phyloP scores from a whole-genome alignment of 495 filamentous ascomycete species.

The Parmelia sp. region DNA sequence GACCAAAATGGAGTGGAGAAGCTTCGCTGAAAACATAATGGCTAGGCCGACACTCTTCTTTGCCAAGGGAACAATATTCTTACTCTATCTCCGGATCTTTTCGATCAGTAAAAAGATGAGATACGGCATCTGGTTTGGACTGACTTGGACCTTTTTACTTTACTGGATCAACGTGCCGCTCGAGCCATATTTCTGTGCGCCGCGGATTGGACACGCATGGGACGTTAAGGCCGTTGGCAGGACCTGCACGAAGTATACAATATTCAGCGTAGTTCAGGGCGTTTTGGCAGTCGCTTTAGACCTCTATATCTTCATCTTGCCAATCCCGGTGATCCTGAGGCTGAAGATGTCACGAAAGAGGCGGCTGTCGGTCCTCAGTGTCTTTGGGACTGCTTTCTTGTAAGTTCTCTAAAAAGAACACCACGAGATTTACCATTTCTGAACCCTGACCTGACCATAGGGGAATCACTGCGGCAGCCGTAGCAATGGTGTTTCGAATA shows the following conservation, averaged over 20 bases:
- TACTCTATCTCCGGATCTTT: conserved; percentile 30
- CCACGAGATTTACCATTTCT: too few species aligned
- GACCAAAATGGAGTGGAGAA: neutral
- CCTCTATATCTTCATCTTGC: conserved; percentile 33
- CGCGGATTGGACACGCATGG: neutral
- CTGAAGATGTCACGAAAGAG: conserved; percentile 25
- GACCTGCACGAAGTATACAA: neutral
- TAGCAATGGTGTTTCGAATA: conserved; percentile 7
- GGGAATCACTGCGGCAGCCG: conserved; percentile 9
- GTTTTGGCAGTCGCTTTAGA: conserved; percentile 30
- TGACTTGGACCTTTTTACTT: conserved; percentile 22
- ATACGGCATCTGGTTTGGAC: conserved; percentile 26
- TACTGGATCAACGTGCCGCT: conserved; percentile 7
- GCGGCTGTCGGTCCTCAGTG: conserved; percentile 18
- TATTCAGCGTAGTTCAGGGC: conserved; percentile 8
- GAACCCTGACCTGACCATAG: neutral
- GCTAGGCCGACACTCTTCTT: conserved; percentile 27
- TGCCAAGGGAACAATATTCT: conserved; percentile 31
- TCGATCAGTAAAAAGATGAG: conserved; percentile 22
- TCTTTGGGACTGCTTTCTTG: conserved; percentile 17
- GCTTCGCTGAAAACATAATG: neutral
- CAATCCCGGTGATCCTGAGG: conserved; percentile 29
- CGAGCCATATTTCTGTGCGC: conserved; percentile 3
- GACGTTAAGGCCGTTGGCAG: neutral
- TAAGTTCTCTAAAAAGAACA: neutral